These are phyloP conservation scores for Psilocybe cubensis DNA, from an alignment of 768 basidiomycete species.

Conservation along the genomic window DNA sequence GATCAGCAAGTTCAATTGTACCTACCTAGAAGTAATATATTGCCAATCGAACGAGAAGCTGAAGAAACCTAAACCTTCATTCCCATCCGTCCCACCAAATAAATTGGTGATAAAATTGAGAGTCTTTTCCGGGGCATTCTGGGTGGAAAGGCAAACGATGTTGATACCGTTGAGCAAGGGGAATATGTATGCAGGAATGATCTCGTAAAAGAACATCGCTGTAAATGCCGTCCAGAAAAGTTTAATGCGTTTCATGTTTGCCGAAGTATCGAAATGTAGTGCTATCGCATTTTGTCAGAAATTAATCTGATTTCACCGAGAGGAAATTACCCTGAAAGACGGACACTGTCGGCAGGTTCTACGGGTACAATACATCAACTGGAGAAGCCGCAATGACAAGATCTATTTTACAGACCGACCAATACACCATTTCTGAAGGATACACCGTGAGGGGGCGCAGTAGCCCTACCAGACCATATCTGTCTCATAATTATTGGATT, in stretches of 20 bases:
- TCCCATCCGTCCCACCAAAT: conserved; percentile 68
- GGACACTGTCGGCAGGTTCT: conserved; percentile 62
- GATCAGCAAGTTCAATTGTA: neutral
- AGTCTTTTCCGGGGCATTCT: conserved; percentile 44
- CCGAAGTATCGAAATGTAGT: conserved; percentile 49
- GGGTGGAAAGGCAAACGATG: conserved; percentile 63
- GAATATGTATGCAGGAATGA: conserved; percentile 62
- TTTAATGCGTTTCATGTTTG: conserved; percentile 51
- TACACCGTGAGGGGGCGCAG: conserved; percentile 62
- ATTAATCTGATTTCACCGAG: neutral
- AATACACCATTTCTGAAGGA: conserved; percentile 68
- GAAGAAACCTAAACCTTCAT: conserved; percentile 68
- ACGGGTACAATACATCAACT: neutral
- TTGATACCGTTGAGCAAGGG: conserved; percentile 65
- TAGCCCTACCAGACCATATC: conserved; percentile 63
- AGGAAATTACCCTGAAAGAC: conserved; percentile 53
- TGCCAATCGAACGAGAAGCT: conserved; percentile 74
- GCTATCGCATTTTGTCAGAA: conserved; percentile 30
- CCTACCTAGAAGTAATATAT: conserved; percentile 54
- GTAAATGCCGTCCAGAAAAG: conserved; percentile 55
- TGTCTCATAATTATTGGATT: conserved; percentile 18
- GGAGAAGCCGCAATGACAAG: neutral
- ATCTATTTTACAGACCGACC: conserved; percentile 45
- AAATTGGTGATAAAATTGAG: conserved; percentile 59
- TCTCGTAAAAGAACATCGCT: conserved; percentile 56